Conservation (phyloP, 345 rosid genomes). For the Lepidium aucheri region DNA sequence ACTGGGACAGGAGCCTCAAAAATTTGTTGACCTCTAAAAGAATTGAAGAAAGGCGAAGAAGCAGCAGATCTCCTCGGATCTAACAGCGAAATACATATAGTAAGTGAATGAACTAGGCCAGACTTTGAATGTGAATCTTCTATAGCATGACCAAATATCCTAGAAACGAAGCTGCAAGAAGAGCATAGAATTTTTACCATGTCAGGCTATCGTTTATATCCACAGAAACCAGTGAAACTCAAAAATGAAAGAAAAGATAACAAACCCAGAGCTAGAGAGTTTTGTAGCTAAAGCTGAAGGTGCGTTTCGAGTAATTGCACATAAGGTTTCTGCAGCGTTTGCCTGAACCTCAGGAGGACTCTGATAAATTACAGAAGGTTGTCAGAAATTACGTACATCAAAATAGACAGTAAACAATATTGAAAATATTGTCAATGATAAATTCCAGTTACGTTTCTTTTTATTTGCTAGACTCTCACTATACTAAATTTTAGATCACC, state of each 20-base stretch:
- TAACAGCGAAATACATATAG: constrained; percentile 82
- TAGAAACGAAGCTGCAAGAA: constrained; percentile 62
- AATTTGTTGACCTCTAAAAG: constrained; percentile 75
- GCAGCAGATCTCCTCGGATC: constrained; percentile 59
- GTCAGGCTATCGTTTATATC: constrained; percentile 1
- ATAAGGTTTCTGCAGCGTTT: constrained; percentile 83
- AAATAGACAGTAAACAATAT: neutral
- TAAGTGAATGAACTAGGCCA: constrained; percentile 71
- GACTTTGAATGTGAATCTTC: constrained; percentile 82
- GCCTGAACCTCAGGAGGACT: constrained; percentile 86
- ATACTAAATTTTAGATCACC: neutral
- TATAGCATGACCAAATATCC: constrained; percentile 73
- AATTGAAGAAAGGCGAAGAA: constrained; percentile 68
- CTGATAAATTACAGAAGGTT: constrained; percentile 36
- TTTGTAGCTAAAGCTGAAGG: constrained; percentile 72
- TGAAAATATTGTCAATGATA: neutral
- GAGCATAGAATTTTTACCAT: neutral
- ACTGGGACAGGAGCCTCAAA: constrained; percentile 70
- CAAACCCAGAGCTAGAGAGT: constrained; percentile 63
- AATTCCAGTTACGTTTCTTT: neutral
- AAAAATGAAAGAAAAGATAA: constrained; percentile 17
- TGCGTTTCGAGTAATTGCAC: constrained; percentile 74
- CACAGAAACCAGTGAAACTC: constrained; percentile 4
- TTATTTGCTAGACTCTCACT: neutral
- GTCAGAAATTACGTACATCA: neutral